Evolutionary conservation across 2,329 filamentous ascomycete species (phyloP).

Genomic region (Mariannaea elegans): DNA sequence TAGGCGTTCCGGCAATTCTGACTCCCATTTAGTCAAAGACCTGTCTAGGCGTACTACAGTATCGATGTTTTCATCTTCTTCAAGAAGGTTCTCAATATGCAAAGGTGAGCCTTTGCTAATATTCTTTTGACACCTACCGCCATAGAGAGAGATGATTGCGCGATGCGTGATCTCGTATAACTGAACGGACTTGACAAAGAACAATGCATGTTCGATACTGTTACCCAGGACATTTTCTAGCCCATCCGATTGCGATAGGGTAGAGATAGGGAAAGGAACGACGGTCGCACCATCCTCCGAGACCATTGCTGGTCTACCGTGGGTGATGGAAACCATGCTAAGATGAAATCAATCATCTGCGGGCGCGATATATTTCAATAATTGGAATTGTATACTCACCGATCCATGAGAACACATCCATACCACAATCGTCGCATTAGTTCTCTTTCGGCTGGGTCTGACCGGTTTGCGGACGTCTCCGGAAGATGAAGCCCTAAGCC

Average conservation of each 20-base stretch:
- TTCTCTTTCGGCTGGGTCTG: slow-evolving; percentile 37
- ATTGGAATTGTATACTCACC: too few species aligned
- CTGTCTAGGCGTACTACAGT: slow-evolving; percentile 45
- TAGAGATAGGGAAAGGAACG: slow-evolving; percentile 40
- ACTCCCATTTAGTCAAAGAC: slow-evolving; percentile 44
- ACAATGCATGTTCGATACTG: slow-evolving; percentile 32
- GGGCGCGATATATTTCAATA: not conserved
- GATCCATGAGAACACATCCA: slow-evolving; percentile 50
- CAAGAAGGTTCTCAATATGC: slow-evolving; percentile 8
- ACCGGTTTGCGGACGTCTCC: slow-evolving; percentile 44
- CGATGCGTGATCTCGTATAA: slow-evolving; percentile 50
- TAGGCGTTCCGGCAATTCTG: slow-evolving; percentile 38
- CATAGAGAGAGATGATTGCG: slow-evolving; percentile 43
- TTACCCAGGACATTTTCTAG: not conserved
- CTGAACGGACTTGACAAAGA: slow-evolving; percentile 48
- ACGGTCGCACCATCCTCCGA: slow-evolving; percentile 36
- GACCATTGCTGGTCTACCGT: slow-evolving; percentile 49
- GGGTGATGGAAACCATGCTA: slow-evolving; percentile 48
- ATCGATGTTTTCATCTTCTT: slow-evolving; percentile 40
- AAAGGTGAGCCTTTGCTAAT: slow-evolving; percentile 17
- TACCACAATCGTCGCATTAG: slow-evolving; percentile 46
- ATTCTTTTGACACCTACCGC: slow-evolving; percentile 16
- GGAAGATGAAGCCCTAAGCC: slow-evolving; percentile 55
- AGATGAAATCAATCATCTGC: fast-evolving
- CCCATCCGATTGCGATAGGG: not conserved